These are phyloP conservation scores for Mrakia gelida DNA, from an alignment of 768 basidiomycete species.

Conservation along the genomic window DNA sequence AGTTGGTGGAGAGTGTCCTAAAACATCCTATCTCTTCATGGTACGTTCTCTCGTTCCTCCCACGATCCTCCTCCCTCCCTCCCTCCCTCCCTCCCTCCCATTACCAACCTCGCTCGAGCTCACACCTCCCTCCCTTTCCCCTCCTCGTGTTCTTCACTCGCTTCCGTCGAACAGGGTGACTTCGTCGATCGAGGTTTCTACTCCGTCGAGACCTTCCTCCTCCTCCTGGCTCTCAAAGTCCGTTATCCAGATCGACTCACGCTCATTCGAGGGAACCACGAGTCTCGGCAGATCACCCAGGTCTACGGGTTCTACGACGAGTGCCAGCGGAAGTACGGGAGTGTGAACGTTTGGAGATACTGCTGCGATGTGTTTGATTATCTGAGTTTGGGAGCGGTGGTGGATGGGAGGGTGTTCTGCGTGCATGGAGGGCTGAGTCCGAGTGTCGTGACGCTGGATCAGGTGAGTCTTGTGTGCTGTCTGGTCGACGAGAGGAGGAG, in stretches of 20 bases:
- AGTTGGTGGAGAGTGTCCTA: constrained; percentile 96
- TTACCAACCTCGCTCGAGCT: neutral
- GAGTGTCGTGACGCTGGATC: constrained; percentile 98
- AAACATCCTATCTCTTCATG: constrained; percentile 99
- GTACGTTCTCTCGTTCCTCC: constrained; percentile 40
- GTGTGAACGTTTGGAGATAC: constrained; percentile 98
- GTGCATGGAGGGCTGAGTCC: constrained; percentile 95
- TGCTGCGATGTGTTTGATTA: constrained; percentile 99
- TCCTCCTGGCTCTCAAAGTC: constrained; percentile 95
- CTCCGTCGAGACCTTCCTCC: constrained; percentile 97
- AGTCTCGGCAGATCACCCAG: constrained; percentile 98
- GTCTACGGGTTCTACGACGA: constrained; percentile 99
- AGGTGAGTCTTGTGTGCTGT: neutral
- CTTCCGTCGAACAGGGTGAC: neutral
- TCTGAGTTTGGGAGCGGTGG: constrained; percentile 91
- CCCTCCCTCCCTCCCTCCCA: neutral
- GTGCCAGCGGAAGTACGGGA: constrained; percentile 98
- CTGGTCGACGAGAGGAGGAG: neutral
- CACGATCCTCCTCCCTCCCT: too few species aligned
- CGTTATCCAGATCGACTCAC: constrained; percentile 98
- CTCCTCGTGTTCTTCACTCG: constrained; percentile 6
- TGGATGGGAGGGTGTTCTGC: constrained; percentile 94
- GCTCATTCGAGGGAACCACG: constrained; percentile 85
- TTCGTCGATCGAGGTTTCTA: constrained; percentile 64
- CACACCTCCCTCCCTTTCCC: neutral